These are phyloP conservation scores for Pseudonitzschia multiseries DNA, from an alignment of 108 stramenopile species.

Conservation along the genomic window DNA sequence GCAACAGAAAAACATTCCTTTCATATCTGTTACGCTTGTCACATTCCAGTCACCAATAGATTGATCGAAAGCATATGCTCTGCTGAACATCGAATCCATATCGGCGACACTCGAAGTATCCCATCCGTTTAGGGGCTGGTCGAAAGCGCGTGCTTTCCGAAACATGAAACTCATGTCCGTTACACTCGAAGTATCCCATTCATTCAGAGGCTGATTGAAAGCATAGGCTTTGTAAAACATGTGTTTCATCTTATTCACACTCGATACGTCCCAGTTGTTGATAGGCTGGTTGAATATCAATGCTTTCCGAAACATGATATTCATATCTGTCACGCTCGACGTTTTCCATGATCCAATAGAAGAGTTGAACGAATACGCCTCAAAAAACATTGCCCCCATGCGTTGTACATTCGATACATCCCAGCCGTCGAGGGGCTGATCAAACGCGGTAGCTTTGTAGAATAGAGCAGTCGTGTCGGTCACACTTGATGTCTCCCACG, in stretches of 20 bases:
- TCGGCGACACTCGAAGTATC: constrained; percentile 2
- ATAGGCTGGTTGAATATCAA: not conserved
- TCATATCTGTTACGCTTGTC: constrained; percentile 26
- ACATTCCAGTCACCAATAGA: constrained; percentile 27
- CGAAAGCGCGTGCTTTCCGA: constrained; percentile 15
- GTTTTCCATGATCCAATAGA: constrained; percentile 1
- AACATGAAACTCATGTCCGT: constrained; percentile 23
- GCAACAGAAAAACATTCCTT: constrained; percentile 34
- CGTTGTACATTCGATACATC: constrained; percentile 4
- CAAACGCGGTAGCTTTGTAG: not conserved
- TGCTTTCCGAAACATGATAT: not conserved
- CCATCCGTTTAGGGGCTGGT: constrained; percentile 24
- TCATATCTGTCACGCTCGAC: not conserved
- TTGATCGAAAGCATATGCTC: constrained; percentile 25
- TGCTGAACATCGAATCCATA: constrained; percentile 36
- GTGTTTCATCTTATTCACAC: constrained; percentile 20
- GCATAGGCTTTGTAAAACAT: constrained; percentile 21
- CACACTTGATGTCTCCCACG: not conserved
- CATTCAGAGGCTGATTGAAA: constrained; percentile 32
- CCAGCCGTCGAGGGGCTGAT: not conserved
- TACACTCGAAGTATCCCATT: not conserved
- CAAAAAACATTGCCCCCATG: constrained; percentile 22
- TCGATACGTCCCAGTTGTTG: not conserved
- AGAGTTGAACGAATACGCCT: constrained; percentile 12
- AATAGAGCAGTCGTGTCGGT: not conserved